Conservation (phyloP, 225 moss, liverwort and hornwort genomes). For the Asterella californica region DNA sequence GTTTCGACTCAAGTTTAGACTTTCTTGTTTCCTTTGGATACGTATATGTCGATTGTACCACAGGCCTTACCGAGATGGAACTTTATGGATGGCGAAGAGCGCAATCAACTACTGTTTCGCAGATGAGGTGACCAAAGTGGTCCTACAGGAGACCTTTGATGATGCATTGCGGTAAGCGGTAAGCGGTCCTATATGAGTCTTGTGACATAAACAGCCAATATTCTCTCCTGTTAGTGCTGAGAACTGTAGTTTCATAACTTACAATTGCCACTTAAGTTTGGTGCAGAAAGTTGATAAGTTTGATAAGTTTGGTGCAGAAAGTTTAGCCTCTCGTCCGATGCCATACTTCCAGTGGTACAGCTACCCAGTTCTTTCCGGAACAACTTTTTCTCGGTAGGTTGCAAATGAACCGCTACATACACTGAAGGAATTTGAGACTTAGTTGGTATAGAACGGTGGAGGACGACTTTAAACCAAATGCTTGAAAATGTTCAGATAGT, state of each 20-base stretch:
- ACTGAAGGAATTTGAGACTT: not conserved
- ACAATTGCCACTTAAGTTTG: too few species aligned
- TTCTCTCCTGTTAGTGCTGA: not conserved
- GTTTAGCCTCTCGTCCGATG: not conserved
- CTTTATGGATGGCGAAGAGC: slow-evolving; percentile 29
- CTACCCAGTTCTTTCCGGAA: not conserved
- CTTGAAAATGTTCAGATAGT: not conserved
- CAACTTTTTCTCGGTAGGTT: not conserved
- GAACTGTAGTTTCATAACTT: not conserved
- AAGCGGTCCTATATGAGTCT: not conserved
- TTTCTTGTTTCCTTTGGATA: not conserved
- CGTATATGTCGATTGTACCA: not conserved
- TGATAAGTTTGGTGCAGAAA: not conserved
- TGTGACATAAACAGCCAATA: not conserved
- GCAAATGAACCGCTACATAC: not conserved
- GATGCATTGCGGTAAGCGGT: slow-evolving; percentile 6
- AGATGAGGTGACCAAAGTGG: slow-evolving; percentile 21
- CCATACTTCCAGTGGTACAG: not conserved
- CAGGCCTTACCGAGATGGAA: slow-evolving; percentile 30
- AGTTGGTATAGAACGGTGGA: not conserved
- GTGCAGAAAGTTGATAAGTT: not conserved
- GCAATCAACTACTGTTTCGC: slow-evolving; percentile 34
- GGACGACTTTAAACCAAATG: not conserved
- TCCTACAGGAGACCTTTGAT: slow-evolving; percentile 27
- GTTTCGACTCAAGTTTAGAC: not conserved